These are phyloP conservation scores for Orbilia blumenaviensis DNA, from an alignment of 2,329 filamentous ascomycete species.

Conservation along the genomic window DNA sequence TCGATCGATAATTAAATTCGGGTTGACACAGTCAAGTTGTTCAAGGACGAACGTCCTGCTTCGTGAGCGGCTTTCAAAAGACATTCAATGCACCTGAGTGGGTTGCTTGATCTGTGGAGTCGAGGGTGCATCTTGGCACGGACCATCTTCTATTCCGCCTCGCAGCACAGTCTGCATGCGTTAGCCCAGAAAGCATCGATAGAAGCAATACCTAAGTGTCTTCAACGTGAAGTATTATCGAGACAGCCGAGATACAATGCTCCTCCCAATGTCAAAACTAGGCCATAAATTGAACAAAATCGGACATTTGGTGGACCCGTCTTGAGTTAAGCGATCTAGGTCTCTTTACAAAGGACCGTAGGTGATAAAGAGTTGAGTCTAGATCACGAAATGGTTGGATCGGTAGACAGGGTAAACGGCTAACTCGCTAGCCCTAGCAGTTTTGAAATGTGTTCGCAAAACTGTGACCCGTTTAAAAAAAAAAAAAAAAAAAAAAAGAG, in stretches of 20 bases:
- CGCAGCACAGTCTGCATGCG: constrained; percentile 1
- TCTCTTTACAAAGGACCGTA: neutral
- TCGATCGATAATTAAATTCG: neutral
- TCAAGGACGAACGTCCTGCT: neutral
- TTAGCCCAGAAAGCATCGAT: neutral
- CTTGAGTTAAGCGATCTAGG: neutral
- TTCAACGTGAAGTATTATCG: neutral
- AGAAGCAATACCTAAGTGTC: neutral
- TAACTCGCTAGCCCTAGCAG: too few relatives aligned
- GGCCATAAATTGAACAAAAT: neutral
- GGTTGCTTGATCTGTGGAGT: neutral
- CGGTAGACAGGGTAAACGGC: too few relatives aligned
- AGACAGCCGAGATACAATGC: neutral
- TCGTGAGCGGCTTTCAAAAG: constrained; percentile 34
- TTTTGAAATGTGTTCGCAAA: too few relatives aligned
- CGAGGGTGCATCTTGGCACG: constrained; percentile 9
- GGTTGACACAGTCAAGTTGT: neutral
- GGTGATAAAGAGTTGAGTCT: neutral
- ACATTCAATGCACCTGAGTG: constrained; percentile 7
- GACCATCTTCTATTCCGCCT: constrained; percentile 28
- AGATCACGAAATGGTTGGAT: neutral
- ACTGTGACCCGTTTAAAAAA: too few relatives aligned
- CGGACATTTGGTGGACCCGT: neutral
- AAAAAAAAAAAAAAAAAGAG: neutral
- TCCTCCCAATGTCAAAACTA: neutral